A percentile compares a stretch with the other conserved stretches of the same genome.
phyloP scores from a whole-genome alignment of 768 basidiomycete genomes.

The Agrocybe praecox region DNA sequence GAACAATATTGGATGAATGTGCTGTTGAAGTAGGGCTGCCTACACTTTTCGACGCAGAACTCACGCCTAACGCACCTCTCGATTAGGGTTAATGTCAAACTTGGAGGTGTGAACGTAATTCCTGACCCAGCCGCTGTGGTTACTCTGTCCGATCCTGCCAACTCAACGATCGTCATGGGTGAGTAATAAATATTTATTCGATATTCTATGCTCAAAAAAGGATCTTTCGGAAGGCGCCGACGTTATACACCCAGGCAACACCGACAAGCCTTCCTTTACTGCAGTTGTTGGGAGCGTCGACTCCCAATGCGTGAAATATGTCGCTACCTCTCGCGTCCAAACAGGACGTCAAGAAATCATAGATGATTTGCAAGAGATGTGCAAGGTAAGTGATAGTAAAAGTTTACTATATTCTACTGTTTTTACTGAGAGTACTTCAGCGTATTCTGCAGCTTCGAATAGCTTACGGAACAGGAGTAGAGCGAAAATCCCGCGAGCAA shows the following conservation, averaged over 20 bases:
- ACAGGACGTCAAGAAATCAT: conserved; percentile 76
- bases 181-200: conserved; percentile 10
- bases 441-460: conserved; percentile 59
- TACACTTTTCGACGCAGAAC: neutral
- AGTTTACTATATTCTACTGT: neutral
- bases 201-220: neutral
- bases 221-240: conserved; percentile 59
- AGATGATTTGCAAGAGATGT: conserved; percentile 67
- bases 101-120: conserved; percentile 84
- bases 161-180: conserved; percentile 83
- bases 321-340: conserved; percentile 66
- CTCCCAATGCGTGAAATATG: conserved; percentile 72
- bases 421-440: conserved; percentile 28
- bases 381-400: conserved; percentile 41
- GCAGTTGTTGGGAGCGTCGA: conserved; percentile 85
- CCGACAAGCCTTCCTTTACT: conserved; percentile 82
- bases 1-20: conserved; percentile 83
- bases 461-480: conserved; percentile 50
- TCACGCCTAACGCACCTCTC: too few species aligned
- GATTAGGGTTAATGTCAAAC: conserved; percentile 76
- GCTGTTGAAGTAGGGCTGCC: conserved; percentile 61
- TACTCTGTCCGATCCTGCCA: conserved; percentile 64
- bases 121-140: conserved; percentile 68
- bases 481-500: conserved; percentile 45
- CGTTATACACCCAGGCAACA: conserved; percentile 77